phyloP scores from a whole-genome alignment of 1,284 basidiomycete genomes.

The Pseudozyma sp. region DNA sequence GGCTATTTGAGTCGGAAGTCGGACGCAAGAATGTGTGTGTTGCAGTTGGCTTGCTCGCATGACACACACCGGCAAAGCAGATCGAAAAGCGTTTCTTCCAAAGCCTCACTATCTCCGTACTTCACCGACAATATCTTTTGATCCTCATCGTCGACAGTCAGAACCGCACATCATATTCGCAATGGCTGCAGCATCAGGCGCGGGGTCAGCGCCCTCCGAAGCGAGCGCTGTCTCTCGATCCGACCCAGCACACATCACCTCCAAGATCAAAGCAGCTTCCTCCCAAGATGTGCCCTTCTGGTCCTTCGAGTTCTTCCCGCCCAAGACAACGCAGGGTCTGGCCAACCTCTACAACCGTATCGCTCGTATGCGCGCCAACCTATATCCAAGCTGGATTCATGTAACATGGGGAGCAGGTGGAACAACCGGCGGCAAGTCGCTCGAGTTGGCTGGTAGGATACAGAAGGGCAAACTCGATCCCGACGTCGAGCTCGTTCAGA shows the following conservation, averaged over 20 bases:
- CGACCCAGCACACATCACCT: constrained; percentile 49
- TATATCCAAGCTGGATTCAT: constrained; percentile 71
- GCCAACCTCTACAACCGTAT: constrained; percentile 70
- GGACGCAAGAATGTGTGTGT: neutral
- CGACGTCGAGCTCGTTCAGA: constrained; percentile 16
- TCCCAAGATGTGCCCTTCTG: constrained; percentile 46
- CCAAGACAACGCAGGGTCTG: constrained; percentile 90
- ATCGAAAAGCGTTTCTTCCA: neutral
- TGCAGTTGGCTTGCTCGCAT: constrained; percentile 4
- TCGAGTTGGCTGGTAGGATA: constrained; percentile 76
- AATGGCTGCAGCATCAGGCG: constrained; percentile 9
- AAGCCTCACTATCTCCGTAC: neutral
- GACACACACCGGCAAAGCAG: neutral
- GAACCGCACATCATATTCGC: no score
- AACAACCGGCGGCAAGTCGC: constrained; percentile 84
- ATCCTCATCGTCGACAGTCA: neutral
- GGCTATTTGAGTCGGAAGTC: no score
- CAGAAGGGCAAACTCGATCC: constrained; percentile 60
- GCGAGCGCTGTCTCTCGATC: neutral
- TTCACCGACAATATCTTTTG: neutral
- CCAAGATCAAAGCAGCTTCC: constrained; percentile 27
- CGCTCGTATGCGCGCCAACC: constrained; percentile 77
- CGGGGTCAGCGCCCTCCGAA: neutral
- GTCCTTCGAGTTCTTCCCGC: constrained; percentile 94
- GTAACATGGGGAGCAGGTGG: constrained; percentile 99